Base-by-base conservation (phyloP, 331 rosid genomes). In the Quercus phellos region DNA sequence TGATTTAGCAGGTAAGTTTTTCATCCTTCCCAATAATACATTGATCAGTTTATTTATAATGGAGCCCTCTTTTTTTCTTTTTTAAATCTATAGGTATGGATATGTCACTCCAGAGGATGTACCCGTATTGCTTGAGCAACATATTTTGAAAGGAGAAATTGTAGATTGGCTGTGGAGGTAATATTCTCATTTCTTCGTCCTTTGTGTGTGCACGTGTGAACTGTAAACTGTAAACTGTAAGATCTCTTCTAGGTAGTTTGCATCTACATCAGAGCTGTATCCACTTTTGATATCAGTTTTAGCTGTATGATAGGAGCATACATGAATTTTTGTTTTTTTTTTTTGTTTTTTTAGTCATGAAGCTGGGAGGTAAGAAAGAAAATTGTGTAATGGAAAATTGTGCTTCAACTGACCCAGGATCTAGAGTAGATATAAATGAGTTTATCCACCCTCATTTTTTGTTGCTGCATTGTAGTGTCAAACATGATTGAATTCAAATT, bases 31-130 rank as follows among this genome's bases (percentile, higher is more conserved):
- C 43, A 29, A 30, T 30, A 30, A 30, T 30, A 30, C 32, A 30
- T 30, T 30, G 0, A 0, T 30, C 35, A 4, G 35, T 32, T 32
- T 32, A 32, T 32, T 32, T 1, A 32, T 5, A 32, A 32, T 32
- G 6, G 24, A 29, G 43, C 43, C 43, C 11, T 1, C 11, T 38
- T 7, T 7, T 38, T 22, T 19, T 27, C 26, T 29, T 43, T 51
- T 10, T 42, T 43, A 75, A 66, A 79, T 80, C 46, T 82, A 51
- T 63, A 94, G 99, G 99, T 94, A 94, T 82, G 99, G 99, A 42
- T 94, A 92, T 81, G 99, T 94, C 77, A 24, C 92, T 24, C 97
- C 97, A 4, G 97, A 92, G 50, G 98, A 94, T 75, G 90, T 92
- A 53, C 85, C 90, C 75, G 78, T 69, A 56, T 85, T 94, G 89